Percentiles rank a stretch among this genome's conserved stretches.
These are phyloP conservation scores for Cutaneotrichosporon curvatum DNA, from an alignment of 1,284 basidiomycete genomes.

Conservation along the genomic window DNA sequence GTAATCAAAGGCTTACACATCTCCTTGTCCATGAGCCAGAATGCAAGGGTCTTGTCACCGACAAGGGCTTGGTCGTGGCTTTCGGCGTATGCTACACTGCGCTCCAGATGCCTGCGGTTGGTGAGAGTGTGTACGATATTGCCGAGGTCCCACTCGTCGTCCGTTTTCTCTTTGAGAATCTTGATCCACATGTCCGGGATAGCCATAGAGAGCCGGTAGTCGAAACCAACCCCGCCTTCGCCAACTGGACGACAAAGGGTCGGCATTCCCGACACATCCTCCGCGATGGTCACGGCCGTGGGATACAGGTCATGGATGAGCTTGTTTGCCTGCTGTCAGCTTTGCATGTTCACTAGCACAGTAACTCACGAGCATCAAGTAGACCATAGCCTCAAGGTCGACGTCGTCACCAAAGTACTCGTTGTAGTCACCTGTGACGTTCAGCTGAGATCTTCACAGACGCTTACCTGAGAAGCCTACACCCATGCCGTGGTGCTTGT, in stretches of 20 bases:
- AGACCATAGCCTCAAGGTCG: constrained; percentile 84
- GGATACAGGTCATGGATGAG: constrained; percentile 78
- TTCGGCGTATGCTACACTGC: constrained; percentile 90
- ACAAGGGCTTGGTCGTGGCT: constrained; percentile 97
- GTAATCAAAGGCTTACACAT: constrained; percentile 65
- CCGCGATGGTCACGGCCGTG: constrained; percentile 79
- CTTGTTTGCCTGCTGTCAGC: constrained; percentile 71
- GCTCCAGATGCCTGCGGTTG: constrained; percentile 83
- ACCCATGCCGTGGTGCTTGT: constrained; percentile 93
- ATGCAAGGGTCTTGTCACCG: constrained; percentile 95
- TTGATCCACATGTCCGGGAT: constrained; percentile 99
- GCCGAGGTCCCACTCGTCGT: constrained; percentile 82
- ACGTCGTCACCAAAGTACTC: constrained; percentile 88
- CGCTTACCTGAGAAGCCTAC: constrained; percentile 75
- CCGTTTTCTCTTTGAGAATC: constrained; percentile 81
- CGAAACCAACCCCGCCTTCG: constrained; percentile 89
- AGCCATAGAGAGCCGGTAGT: constrained; percentile 96
- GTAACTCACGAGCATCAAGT: constrained; percentile 83
- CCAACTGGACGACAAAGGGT: constrained; percentile 73
- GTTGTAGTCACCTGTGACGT: constrained; percentile 68
- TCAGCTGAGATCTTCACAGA: constrained; percentile 1
- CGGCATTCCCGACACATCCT: constrained; percentile 96
- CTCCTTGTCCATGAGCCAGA: constrained; percentile 99
- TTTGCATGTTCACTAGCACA: neutral
- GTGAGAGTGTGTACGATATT: constrained; percentile 84